Base-by-base conservation (phyloP, 345 rosid species). In the Arabis hirsuta region DNA sequence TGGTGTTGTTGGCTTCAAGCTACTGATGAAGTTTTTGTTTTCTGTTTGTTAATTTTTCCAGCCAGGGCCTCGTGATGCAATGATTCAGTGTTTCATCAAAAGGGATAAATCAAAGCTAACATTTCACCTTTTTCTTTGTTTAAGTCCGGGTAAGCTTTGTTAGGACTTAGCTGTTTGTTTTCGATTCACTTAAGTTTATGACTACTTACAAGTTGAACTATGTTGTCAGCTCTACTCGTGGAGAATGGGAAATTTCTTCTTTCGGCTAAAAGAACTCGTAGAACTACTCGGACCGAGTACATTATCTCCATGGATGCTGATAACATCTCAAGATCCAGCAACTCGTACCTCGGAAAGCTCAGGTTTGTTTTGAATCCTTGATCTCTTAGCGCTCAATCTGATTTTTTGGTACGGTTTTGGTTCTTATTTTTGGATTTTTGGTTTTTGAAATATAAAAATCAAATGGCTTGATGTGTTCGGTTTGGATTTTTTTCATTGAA, bases 241-340 rank as follows among this genome's bases (percentile, higher is more conserved):
- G 91, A 87, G 73, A 87, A 87, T 27, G 89, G 89, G 50, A 87
- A 87, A 61, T 87, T 87, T 72, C 91, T 87, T 76, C 91, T 87
- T 73, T 83, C 89, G 34, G 91, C 91, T 4, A 87, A 87, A 78
- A 55, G 89, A 72, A 83, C 84, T 7, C 84, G 89, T 55, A 79
- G 91, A 42, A 83, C 91, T 67, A 87, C 91, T 55, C 81, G 78
- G 34, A 87, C 91, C 0, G 91, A 87, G 84, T 87, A 87, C 65
- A 73, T 87, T 48, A 82, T 87, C 80, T 87, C 91, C 31, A 85
- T 87, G 87, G 84, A 85, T 81, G 87, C 91, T 32, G 84, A 81
- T 55, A 87, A 82, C 76, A 83, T 87, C 65, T 87, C 91, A 74
- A 77, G 88, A 77, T 87, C 91, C 48, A 85, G 87, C 68, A 83